Percentiles rank a stretch among this genome's conserved stretches.
These are phyloP conservation scores for Didymella pinodella DNA, from an alignment of 2,329 filamentous ascomycete species.

Conservation along the genomic window DNA sequence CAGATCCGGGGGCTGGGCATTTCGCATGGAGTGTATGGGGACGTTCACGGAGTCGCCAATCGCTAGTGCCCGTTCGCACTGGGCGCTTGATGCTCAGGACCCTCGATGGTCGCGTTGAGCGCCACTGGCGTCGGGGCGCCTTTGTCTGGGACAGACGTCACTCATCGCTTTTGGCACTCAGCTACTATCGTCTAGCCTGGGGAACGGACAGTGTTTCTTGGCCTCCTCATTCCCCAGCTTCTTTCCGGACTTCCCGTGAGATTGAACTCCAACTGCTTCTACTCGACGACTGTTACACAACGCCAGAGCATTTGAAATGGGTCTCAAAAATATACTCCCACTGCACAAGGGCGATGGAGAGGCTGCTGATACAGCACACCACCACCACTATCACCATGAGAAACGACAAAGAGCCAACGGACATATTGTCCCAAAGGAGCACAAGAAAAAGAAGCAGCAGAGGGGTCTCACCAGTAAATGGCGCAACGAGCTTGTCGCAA, in stretches of 20 bases:
- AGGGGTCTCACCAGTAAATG: slow-evolving; percentile 28
- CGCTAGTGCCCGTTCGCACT: slow-evolving; percentile 9
- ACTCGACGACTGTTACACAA: not conserved
- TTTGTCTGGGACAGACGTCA: slow-evolving; percentile 23
- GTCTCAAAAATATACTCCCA: slow-evolving; percentile 16
- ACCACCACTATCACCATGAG: slow-evolving; percentile 13
- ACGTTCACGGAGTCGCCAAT: slow-evolving; percentile 11
- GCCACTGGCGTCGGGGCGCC: slow-evolving; percentile 15
- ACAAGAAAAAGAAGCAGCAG: slow-evolving; percentile 4
- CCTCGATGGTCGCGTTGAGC: slow-evolving; percentile 5
- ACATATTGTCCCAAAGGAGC: slow-evolving; percentile 14
- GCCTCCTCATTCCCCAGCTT: not conserved
- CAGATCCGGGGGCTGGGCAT: slow-evolving; percentile 11
- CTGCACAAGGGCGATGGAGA: slow-evolving; percentile 18
- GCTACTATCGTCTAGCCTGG: slow-evolving; percentile 2
- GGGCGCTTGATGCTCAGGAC: not conserved
- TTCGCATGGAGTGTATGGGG: slow-evolving; percentile 4
- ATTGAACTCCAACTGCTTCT: not conserved
- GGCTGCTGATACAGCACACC: not conserved
- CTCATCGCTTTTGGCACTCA: slow-evolving; percentile 1
- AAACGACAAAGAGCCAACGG: slow-evolving; percentile 17
- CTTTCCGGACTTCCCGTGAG: not conserved
- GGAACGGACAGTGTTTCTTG: not conserved
- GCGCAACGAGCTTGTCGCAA: slow-evolving; percentile 49
- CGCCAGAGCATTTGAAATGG: slow-evolving; percentile 6